These are phyloP conservation scores for Puccinia polysora DNA, from an alignment of 1,284 basidiomycete genomes.

Conservation along the genomic window DNA sequence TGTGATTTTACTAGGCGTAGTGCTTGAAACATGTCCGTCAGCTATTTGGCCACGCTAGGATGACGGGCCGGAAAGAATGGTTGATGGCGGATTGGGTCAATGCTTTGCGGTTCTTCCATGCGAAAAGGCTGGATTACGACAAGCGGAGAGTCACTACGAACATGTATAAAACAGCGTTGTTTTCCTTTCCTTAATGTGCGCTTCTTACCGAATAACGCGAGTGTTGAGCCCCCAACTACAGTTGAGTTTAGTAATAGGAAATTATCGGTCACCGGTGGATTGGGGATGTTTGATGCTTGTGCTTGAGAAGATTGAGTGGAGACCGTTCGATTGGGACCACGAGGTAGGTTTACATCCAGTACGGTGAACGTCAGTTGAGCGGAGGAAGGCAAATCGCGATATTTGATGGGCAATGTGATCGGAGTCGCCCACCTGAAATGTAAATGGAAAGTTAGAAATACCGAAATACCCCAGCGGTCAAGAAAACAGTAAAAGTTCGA, in stretches of 20 bases:
- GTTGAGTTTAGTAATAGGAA: constrained; percentile 36
- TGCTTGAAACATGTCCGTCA: constrained; percentile 45
- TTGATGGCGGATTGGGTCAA: not conserved
- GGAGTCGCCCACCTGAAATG: constrained; percentile 91
- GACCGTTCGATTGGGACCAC: constrained; percentile 70
- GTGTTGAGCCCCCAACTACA: constrained; percentile 40
- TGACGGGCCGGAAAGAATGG: constrained; percentile 25
- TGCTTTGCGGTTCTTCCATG: constrained; percentile 59
- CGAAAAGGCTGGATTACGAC: not conserved
- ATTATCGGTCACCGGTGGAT: constrained; percentile 2
- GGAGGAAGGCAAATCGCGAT: constrained; percentile 79
- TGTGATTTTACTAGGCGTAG: constrained; percentile 31
- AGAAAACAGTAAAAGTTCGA: not conserved
- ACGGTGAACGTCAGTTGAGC: constrained; percentile 89
- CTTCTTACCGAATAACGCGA: constrained; percentile 24
- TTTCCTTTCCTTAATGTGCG: constrained; percentile 86
- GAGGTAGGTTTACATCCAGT: constrained; percentile 67
- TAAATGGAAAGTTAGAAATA: constrained; percentile 8
- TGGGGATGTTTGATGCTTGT: constrained; percentile 71
- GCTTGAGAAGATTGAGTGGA: constrained; percentile 74
- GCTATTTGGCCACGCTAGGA: constrained; percentile 40
- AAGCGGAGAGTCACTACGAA: constrained; percentile 6
- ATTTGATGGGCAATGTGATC: constrained; percentile 81
- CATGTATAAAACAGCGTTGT: constrained; percentile 68
- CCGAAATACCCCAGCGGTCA: constrained; percentile 42